A percentile compares a stretch with the other conserved stretches of the same genome.
Conservation (phyloP, 192 early-diverging fungal genomes). For the Pilobolus umbonatus region DNA sequence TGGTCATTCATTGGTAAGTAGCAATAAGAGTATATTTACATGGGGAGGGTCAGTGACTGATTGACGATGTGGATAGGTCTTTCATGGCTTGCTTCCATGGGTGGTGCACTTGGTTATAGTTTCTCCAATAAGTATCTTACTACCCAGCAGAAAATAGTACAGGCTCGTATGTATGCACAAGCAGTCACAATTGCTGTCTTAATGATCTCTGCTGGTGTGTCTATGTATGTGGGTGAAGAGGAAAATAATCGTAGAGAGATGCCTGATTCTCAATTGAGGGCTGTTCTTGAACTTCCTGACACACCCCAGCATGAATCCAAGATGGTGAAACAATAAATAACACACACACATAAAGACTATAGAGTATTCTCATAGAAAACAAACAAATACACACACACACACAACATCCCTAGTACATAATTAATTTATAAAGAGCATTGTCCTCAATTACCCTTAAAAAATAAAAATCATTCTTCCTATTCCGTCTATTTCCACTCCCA, state of each 20-base stretch:
- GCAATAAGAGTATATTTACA: background rate
- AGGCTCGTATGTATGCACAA: constrained; percentile 73
- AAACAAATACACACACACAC: too few species aligned
- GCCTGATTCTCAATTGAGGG: constrained; percentile 30
- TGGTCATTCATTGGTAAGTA: constrained; percentile 36
- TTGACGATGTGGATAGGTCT: constrained; percentile 12
- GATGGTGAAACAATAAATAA: constrained; percentile 14
- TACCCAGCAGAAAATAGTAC: constrained; percentile 58
- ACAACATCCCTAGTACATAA: too few species aligned
- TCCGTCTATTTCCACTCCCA: too few species aligned
- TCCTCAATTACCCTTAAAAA: too few species aligned
- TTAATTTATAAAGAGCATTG: too few species aligned
- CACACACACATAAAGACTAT: too few species aligned
- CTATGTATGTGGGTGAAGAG: constrained; percentile 33
- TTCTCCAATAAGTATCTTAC: constrained; percentile 44
- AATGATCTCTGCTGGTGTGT: constrained; percentile 54
- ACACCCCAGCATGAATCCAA: constrained; percentile 11
- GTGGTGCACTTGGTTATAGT: constrained; percentile 34
- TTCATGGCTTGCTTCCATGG: constrained; percentile 39
- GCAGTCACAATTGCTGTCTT: constrained; percentile 56
- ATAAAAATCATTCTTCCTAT: too few species aligned
- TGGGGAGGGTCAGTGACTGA: background rate
- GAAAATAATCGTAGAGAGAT: constrained; percentile 14
- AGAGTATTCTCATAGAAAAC: too few species aligned
- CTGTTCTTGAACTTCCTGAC: constrained; percentile 31